phyloP scores from a whole-genome alignment of 2,329 filamentous ascomycete genomes.

The Cyphellophora attinorum region DNA sequence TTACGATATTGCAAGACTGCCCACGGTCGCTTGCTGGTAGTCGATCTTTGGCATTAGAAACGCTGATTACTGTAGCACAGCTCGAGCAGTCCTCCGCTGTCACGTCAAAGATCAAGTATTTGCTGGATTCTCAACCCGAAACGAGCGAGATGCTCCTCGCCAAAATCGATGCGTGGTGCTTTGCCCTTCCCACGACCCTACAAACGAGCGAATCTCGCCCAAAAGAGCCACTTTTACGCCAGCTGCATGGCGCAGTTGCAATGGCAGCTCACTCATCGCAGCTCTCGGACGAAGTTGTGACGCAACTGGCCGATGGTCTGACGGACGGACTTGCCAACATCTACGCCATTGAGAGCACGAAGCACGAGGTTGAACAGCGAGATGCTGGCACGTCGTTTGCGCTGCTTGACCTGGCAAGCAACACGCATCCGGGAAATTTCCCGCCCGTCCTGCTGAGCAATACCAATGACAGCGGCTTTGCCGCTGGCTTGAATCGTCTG shows the following conservation, averaged over 20 bases:
- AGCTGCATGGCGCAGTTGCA: constrained; percentile 65
- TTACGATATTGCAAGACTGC: constrained; percentile 70
- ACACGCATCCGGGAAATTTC: constrained; percentile 4
- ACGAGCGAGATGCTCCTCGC: constrained; percentile 58
- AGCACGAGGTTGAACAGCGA: constrained; percentile 7
- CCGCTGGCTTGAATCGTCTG: constrained; percentile 51
- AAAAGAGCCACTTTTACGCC: constrained; percentile 62
- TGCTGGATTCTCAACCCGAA: constrained; percentile 53
- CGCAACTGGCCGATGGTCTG: constrained; percentile 57
- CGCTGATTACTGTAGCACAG: constrained; percentile 59
- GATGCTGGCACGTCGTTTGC: constrained; percentile 1
- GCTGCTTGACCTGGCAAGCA: constrained; percentile 6
- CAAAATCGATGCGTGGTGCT: constrained; percentile 71
- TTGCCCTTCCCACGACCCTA: constrained; percentile 71
- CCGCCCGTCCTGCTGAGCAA: constrained; percentile 14
- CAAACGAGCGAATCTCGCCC: constrained; percentile 71
- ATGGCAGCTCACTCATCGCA: constrained; percentile 55
- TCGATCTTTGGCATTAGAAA: constrained; percentile 66
- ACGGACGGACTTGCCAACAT: constrained; percentile 63
- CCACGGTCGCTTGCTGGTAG: constrained; percentile 62
- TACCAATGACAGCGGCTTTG: constrained; percentile 31
- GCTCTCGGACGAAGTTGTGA: constrained; percentile 57
- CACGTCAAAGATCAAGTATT: constrained; percentile 41
- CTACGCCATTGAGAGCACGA: constrained; percentile 24
- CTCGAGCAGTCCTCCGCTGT: constrained; percentile 35